Evolutionary conservation across 176 grass and related monocot species (phyloP), one percentile per base, ranked within the genome.

Genomic region (Pharus latifolius): DNA sequence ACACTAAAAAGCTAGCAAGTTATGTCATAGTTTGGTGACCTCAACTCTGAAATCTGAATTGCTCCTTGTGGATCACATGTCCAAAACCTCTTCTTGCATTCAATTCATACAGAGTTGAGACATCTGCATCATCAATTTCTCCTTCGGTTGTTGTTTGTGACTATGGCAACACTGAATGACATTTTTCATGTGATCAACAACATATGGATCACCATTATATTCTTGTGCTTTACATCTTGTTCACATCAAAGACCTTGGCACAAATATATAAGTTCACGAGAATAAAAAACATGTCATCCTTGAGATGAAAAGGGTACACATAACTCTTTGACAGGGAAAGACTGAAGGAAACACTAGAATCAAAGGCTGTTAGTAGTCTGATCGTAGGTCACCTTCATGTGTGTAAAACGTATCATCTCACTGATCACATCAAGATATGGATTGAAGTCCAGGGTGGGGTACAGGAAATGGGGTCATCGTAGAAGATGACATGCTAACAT

Each of bases 401-500:
- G 26, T 60, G 63, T 13, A 57, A 25, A 56, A 64, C 48, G 70
- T 57, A 63, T 85, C 56, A 28, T 67, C 76, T 0, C 31, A 23
- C 27, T 0, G 63, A 56, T 41, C 83, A 70, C 70, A 11, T 70
- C 63, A 78, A 49, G 70, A 48, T 45, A 67, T 29, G 63, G 48
- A 41, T 57, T 47, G 69, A 78, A 18, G 74, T 72, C 49, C 67
- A 65, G 25, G 49, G 59, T 18, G 42, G 44, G 30, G 29, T 65
- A 37, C 70, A 69, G 56, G 52, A 10, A 7, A 26, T 30, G 49
- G 69, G 70, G n/a, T 19, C 56, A 19, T 33, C 11, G 49, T 64
- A 75, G 83, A 80, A 75, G 63, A 80, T 71, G 77, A 85, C 83
- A 63, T 79, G 56, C 77, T 75, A 85, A 80, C 69, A 30, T 44